phyloP scores from a whole-genome alignment of 257 asterid species.

The Solanum chiquidenum region DNA sequence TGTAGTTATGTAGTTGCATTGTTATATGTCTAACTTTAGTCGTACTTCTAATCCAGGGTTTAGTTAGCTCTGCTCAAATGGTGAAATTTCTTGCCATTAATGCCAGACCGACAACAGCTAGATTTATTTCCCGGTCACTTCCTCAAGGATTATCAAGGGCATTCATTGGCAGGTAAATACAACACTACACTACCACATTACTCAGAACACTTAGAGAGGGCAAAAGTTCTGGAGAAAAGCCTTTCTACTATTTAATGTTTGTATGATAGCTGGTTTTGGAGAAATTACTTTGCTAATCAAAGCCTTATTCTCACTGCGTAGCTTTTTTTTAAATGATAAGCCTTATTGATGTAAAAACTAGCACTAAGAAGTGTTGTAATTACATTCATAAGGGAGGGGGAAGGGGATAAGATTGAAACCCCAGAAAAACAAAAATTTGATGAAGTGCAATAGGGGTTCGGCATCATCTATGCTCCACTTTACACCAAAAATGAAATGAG shows the following conservation, averaged over 20 bases:
- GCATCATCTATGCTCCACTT: not conserved
- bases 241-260: not conserved
- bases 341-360: not conserved
- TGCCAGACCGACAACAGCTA: constrained; percentile 85
- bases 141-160: constrained; percentile 87
- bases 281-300: not conserved
- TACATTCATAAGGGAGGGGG: not conserved
- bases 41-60: constrained; percentile 47
- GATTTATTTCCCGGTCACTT: constrained; percentile 78
- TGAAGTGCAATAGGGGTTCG: not conserved
- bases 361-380: not conserved
- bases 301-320: not conserved
- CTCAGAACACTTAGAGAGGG: not conserved
- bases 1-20: not conserved
- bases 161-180: constrained; percentile 74
- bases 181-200: not conserved
- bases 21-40: constrained; percentile 11
- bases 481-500: not conserved
- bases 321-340: not conserved
- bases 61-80: constrained; percentile 95
- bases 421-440: not conserved
- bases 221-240: not conserved
- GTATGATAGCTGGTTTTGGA: not conserved
- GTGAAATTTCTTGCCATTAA: constrained; percentile 65
- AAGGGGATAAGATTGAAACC: not conserved